Evolutionary conservation across 495 filamentous ascomycete genomes (phyloP).

Genomic region (Chaetomium cochliodes): DNA sequence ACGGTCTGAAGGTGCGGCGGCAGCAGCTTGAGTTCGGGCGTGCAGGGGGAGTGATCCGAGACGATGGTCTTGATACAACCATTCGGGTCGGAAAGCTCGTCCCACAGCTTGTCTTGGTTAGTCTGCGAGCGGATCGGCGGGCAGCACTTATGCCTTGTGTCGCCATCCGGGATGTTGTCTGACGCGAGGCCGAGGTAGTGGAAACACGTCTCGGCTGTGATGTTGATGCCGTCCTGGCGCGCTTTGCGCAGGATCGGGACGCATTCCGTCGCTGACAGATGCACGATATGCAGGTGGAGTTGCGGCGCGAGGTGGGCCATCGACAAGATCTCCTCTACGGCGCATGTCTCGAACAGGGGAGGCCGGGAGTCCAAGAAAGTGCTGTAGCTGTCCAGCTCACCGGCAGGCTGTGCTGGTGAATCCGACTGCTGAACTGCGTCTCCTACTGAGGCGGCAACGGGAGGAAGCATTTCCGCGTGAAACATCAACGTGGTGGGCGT

Average conservation of each 20-base stretch:
- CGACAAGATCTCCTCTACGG: constrained; percentile 80
- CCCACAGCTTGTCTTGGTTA: constrained; percentile 90
- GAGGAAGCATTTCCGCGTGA: constrained; percentile 96
- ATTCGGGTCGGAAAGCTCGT: constrained; percentile 66
- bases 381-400: constrained; percentile 74
- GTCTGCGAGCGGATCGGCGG: constrained; percentile 81
- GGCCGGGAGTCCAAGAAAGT: constrained; percentile 94
- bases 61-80: constrained; percentile 90
- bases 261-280: constrained; percentile 88
- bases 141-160: constrained; percentile 97
- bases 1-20: constrained; percentile 57
- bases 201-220: constrained; percentile 97
- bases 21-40: constrained; percentile 87
- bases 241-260: constrained; percentile 84
- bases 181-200: constrained; percentile 93
- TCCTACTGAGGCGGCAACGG: constrained; percentile 75
- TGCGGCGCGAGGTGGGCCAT: constrained; percentile 77
- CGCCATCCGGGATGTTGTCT: constrained; percentile 81
- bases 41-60: constrained; percentile 96
- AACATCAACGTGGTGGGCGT: constrained; percentile 90
- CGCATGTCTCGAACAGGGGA: constrained; percentile 85
- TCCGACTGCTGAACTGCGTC: constrained; percentile 71
- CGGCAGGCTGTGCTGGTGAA: constrained; percentile 70
- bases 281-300: constrained; percentile 90
- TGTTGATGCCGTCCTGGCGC: constrained; percentile 73